Evolutionary conservation across 1,139 yeast genomes (phyloP).

Genomic region (Candida tunisiensis): DNA sequence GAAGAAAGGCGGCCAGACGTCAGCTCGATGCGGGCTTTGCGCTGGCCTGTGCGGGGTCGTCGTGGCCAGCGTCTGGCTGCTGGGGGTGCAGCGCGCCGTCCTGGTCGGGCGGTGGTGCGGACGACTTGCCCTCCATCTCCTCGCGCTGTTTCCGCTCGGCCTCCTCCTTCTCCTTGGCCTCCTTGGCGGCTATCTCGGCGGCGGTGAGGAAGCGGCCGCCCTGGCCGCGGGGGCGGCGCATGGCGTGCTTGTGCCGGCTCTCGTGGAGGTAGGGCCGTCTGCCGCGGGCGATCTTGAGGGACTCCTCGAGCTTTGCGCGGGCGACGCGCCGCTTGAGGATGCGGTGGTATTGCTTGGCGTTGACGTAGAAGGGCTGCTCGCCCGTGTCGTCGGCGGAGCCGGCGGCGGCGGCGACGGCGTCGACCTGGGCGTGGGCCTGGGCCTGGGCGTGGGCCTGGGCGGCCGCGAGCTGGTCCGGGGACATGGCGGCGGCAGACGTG

Average conservation of each 20-base stretch:
- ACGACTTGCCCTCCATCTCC: too few species aligned
- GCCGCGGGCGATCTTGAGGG: conserved; percentile 72
- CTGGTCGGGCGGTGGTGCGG: too few species aligned
- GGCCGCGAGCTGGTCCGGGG: too few species aligned
- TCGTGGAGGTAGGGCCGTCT: conserved; percentile 93
- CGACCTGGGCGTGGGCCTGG: too few species aligned
- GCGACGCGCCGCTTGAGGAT: conserved; percentile 87
- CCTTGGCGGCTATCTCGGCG: conserved; percentile 85
- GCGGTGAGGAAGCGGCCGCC: conserved; percentile 96
- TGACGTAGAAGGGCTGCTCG: conserved; percentile 93
- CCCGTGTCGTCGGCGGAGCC: conserved; percentile 17
- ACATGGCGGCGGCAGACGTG: too few species aligned
- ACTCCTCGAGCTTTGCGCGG: conserved; percentile 83
- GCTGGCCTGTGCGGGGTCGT: too few species aligned
- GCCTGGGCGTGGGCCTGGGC: too few species aligned
- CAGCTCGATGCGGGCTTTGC: too few species aligned
- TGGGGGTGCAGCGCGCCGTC: too few species aligned
- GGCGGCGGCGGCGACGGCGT: too few species aligned
- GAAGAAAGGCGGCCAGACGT: too few species aligned
- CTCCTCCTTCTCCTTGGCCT: conserved; percentile 15
- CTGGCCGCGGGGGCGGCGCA: conserved; percentile 98
- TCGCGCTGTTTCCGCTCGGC: neutral
- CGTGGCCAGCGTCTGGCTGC: too few species aligned
- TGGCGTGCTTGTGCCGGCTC: conserved; percentile 96
- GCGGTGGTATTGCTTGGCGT: conserved; percentile 94